A percentile compares a stretch with the other conserved stretches of the same genome.
Evolutionary conservation across 2,329 filamentous ascomycete genomes (phyloP).

Genomic region (Gnomoniopsis sp.): DNA sequence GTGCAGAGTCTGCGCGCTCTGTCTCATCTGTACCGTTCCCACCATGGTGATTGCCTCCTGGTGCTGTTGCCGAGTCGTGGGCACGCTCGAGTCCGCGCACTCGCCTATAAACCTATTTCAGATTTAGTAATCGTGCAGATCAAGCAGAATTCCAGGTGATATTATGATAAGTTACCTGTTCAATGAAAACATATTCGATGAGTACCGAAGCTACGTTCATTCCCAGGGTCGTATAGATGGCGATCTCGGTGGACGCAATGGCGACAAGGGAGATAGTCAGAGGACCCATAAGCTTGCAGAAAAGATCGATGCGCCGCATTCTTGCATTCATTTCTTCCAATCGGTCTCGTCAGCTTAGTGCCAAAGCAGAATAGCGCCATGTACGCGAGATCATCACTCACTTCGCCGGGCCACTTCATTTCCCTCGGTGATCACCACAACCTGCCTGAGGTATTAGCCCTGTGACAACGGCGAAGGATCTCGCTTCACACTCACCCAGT

Average conservation of each 20-base stretch:
- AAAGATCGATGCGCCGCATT: slow-evolving; percentile 56
- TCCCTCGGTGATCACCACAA: slow-evolving; percentile 46
- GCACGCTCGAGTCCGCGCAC: slow-evolving; percentile 20
- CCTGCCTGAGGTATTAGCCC: slow-evolving; percentile 16
- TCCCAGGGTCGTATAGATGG: slow-evolving; percentile 43
- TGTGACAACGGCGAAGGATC: neutral
- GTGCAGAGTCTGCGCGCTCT: neutral
- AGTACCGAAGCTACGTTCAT: slow-evolving; percentile 45
- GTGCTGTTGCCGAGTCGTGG: neutral
- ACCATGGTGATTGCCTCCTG: neutral
- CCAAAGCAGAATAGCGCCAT: too few species aligned
- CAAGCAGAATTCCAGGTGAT: too few species aligned
- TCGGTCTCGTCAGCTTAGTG: neutral
- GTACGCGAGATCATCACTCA: slow-evolving; percentile 1
- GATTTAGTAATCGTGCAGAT: neutral
- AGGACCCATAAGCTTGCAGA: slow-evolving; percentile 55
- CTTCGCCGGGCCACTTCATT: slow-evolving; percentile 27
- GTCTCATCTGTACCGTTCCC: neutral
- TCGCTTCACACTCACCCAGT: slow-evolving; percentile 52
- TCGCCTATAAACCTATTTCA: slow-evolving; percentile 22
- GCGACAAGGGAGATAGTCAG: slow-evolving; percentile 48
- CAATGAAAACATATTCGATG: slow-evolving; percentile 49
- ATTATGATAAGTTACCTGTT: too few species aligned
- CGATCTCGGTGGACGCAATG: slow-evolving; percentile 39
- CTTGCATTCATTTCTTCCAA: slow-evolving; percentile 43